Conservation (phyloP, 257 asterid genomes). For the Apocynum venetum region DNA sequence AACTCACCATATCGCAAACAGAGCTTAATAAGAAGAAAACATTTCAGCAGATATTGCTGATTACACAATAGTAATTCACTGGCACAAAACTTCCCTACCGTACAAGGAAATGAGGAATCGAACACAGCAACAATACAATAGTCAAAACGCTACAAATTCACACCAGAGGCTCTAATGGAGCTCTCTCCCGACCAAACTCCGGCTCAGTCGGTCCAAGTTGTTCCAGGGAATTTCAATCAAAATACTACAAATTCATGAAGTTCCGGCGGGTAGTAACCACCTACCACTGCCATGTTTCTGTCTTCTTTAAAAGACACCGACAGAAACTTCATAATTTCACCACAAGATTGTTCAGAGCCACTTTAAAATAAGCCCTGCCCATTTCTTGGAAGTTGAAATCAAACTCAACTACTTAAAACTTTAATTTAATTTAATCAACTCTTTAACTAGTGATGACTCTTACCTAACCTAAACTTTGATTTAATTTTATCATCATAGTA, state of each 20-base stretch:
- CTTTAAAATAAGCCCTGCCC: conserved; percentile 22
- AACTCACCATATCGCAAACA: not conserved
- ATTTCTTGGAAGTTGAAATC: not conserved
- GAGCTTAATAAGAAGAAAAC: conserved; percentile 2
- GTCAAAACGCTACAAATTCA: too few species aligned
- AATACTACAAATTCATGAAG: conserved; percentile 6
- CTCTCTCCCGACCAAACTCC: too few species aligned
- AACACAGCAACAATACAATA: not conserved
- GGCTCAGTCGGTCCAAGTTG: too few species aligned
- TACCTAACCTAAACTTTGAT: not conserved
- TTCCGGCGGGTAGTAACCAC: conserved; percentile 19
- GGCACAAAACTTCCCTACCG: not conserved
- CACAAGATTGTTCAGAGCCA: conserved; percentile 17
- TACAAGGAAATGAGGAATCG: not conserved
- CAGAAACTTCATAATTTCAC: conserved; percentile 12
- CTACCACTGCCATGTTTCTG: conserved; percentile 21
- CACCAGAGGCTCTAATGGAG: too few species aligned
- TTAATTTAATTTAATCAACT: not conserved
- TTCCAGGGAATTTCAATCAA: too few species aligned
- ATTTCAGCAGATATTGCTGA: conserved; percentile 4
- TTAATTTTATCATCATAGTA: not conserved
- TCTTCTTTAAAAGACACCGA: conserved; percentile 25
- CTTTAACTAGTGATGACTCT: not conserved
- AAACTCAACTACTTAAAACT: not conserved
- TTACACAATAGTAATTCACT: not conserved